These are phyloP conservation scores for Exidia glandulosa DNA, from an alignment of 768 basidiomycete genomes.

Conservation along the genomic window DNA sequence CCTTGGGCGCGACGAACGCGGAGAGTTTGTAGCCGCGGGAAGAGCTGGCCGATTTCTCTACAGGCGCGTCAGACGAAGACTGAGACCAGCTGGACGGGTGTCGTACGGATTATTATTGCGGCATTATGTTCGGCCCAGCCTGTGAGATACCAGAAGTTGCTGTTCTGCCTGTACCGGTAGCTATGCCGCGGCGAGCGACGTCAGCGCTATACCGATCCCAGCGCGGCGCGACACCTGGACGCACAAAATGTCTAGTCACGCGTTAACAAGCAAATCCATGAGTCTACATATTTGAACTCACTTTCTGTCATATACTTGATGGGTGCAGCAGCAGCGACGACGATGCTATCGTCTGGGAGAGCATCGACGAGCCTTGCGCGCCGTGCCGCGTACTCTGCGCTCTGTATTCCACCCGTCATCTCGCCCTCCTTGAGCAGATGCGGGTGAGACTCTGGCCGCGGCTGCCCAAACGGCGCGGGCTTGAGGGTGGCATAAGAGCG, in stretches of 20 bases:
- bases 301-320: slow-evolving; percentile 81
- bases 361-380: slow-evolving; percentile 58
- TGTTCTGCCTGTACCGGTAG: slow-evolving; percentile 89
- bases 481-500: slow-evolving; percentile 24
- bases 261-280: slow-evolving; percentile 3
- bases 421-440: slow-evolving; percentile 62
- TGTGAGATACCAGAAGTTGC: slow-evolving; percentile 92
- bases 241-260: slow-evolving; percentile 62
- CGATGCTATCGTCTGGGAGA: slow-evolving; percentile 62
- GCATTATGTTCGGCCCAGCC: slow-evolving; percentile 93
- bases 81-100: neutral
- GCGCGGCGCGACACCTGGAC: slow-evolving; percentile 15
- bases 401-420: slow-evolving; percentile 72
- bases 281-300: slow-evolving; percentile 27
- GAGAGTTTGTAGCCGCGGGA: slow-evolving; percentile 83
- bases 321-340: slow-evolving; percentile 66
- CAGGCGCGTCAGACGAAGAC: slow-evolving; percentile 1
- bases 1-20: slow-evolving; percentile 68
- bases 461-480: slow-evolving; percentile 74
- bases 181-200: slow-evolving; percentile 29
- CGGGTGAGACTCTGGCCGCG: slow-evolving; percentile 65
- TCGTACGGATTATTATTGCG: slow-evolving; percentile 69
- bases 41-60: slow-evolving; percentile 60
- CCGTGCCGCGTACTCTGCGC: slow-evolving; percentile 65
- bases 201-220: slow-evolving; percentile 1